phyloP scores from a whole-genome alignment of 345 rosid species.

The Salix brachista region DNA sequence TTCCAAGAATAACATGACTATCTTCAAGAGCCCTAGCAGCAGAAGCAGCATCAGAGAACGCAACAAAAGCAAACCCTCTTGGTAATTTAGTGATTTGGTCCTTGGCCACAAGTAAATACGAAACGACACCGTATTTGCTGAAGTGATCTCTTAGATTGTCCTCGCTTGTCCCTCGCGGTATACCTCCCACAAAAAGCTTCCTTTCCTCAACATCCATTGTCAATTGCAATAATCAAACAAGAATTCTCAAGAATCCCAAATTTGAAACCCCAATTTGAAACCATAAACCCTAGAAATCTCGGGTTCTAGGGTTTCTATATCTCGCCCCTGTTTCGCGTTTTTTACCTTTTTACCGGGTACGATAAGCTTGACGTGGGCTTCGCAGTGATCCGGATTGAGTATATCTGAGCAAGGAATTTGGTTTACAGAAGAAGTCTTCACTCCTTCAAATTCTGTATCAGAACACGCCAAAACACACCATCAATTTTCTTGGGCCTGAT shows the following conservation, averaged over 20 bases:
- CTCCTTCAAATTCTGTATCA: background rate
- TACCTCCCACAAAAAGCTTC: conserved; percentile 73
- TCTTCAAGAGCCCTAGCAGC: conserved; percentile 56
- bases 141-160: conserved; percentile 52
- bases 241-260: conserved; percentile 10
- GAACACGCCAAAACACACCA: background rate
- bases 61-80: conserved; percentile 73
- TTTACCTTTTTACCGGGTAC: background rate
- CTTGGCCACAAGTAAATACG: conserved; percentile 45
- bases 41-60: conserved; percentile 44
- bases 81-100: conserved; percentile 41
- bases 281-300: conserved; percentile 24
- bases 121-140: conserved; percentile 59
- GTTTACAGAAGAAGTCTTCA: background rate
- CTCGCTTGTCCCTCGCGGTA: conserved; percentile 57
- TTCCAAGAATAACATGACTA: conserved; percentile 61
- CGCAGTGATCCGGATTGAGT: background rate
- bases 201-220: conserved; percentile 46
- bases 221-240: background rate
- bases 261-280: conserved; percentile 6
- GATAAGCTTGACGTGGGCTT: conserved; percentile 2
- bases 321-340: background rate
- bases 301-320: conserved; percentile 9
- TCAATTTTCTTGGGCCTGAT: no score
- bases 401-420: background rate